Evolutionary conservation across 2,329 filamentous ascomycete species (phyloP).

Genomic region (Drechslerella dactyloides): DNA sequence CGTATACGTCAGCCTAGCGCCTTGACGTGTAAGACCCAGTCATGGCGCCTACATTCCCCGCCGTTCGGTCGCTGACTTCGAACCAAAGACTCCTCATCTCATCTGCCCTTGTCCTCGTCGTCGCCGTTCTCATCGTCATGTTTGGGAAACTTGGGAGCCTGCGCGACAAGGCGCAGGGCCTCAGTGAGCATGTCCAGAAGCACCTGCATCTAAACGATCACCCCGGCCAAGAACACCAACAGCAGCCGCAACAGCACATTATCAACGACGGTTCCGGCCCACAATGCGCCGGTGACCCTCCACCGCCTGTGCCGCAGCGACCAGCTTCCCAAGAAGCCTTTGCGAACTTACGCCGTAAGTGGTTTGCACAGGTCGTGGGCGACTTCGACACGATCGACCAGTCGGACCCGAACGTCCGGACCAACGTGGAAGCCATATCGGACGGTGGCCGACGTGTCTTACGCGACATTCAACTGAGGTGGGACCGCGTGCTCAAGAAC

Average conservation of each 20-base stretch:
- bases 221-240: not conserved
- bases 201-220: not conserved
- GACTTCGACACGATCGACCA: slow-evolving; percentile 16
- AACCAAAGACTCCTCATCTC: not conserved
- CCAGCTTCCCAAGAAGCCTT: slow-evolving; percentile 10
- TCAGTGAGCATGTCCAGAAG: not conserved
- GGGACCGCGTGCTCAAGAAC: slow-evolving; percentile 19
- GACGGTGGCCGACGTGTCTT: not conserved
- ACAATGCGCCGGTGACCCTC: not conserved
- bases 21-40: too few species aligned
- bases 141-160: not conserved
- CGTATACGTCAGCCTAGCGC: too few species aligned
- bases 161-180: not conserved
- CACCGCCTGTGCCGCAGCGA: not conserved
- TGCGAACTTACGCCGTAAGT: slow-evolving; percentile 19
- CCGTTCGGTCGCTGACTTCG: too few species aligned
- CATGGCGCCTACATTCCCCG: too few species aligned
- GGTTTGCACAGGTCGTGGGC: slow-evolving; percentile 25
- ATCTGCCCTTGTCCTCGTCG: not conserved
- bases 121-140: not conserved
- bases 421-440: slow-evolving; percentile 5
- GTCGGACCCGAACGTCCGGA: not conserved
- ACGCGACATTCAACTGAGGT: slow-evolving; percentile 1
- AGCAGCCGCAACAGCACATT: not conserved
- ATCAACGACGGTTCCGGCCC: not conserved